These are phyloP conservation scores for Vaccinium myrtillus DNA, from an alignment of 148 eudicot genomes.

Conservation along the genomic window DNA sequence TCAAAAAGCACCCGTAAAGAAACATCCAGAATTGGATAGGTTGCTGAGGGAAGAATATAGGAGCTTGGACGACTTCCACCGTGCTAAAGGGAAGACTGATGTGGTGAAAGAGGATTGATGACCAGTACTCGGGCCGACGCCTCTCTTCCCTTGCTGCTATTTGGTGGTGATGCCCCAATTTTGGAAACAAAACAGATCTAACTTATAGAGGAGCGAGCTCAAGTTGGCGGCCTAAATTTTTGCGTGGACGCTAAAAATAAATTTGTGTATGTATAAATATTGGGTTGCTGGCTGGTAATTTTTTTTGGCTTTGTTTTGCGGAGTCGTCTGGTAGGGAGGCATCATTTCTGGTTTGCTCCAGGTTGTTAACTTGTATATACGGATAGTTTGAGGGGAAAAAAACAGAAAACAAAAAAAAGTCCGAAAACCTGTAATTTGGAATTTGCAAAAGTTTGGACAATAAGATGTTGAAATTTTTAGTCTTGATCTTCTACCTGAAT, in stretches of 20 bases:
- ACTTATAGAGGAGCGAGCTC: constrained; percentile 13
- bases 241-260: constrained; percentile 5
- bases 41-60: constrained; percentile 62
- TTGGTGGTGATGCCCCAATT: constrained; percentile 9
- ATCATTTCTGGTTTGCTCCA: constrained; percentile 24
- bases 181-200: constrained; percentile 4
- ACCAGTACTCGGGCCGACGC: constrained; percentile 12
- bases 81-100: constrained; percentile 40
- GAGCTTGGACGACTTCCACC: constrained; percentile 65
- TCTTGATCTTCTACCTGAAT: background rate
- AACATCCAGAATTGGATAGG: constrained; percentile 56
- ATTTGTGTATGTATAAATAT: background rate
- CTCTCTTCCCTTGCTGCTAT: background rate
- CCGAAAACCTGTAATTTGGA: background rate
- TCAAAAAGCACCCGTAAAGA: constrained; percentile 50
- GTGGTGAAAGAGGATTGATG: constrained; percentile 23
- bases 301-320: constrained; percentile 15
- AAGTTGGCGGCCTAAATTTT: constrained; percentile 21
- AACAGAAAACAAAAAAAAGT: background rate
- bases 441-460: constrained; percentile 1
- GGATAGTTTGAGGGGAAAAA: constrained; percentile 8
- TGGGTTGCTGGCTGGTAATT: constrained; percentile 8
- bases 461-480: background rate
- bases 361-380: constrained; percentile 31
- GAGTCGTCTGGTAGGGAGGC: constrained; percentile 26